These are phyloP conservation scores for Nymphaea thermarum DNA, from an alignment of 164 flowering plant genomes.

Conservation along the genomic window DNA sequence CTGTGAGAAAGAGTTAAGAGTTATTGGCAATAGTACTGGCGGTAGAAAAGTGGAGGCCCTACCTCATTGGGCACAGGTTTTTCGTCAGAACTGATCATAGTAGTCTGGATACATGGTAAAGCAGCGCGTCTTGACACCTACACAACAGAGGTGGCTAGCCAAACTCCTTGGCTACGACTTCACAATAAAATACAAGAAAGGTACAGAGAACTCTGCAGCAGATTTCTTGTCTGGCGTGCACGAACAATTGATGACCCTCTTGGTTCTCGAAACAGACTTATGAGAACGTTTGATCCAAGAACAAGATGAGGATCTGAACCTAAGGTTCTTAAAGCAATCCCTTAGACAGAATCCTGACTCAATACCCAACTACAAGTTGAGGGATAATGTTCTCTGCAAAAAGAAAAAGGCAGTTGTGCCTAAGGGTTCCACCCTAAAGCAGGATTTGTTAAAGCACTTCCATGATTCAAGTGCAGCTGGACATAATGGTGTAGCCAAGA, in stretches of 20 bases:
- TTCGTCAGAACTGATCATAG: neutral
- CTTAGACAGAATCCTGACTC: neutral
- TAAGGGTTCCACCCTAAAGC: neutral
- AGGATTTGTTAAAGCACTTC: neutral
- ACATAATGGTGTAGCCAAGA: neutral
- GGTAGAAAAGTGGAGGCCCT: neutral
- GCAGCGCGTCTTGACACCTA: neutral
- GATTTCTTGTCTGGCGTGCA: neutral
- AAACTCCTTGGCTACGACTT: conserved; percentile 3
- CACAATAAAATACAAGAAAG: neutral
- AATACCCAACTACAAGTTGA: neutral
- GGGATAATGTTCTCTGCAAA: neutral
- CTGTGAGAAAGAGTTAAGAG: conserved; percentile 2
- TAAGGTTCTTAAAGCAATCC: neutral
- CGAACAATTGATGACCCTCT: neutral
- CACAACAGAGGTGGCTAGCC: neutral
- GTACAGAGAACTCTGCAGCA: neutral
- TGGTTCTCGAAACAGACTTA: neutral
- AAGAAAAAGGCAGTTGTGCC: neutral
- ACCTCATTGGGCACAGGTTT: neutral
- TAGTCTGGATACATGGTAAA: neutral
- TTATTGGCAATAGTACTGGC: neutral
- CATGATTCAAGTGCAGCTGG: neutral
- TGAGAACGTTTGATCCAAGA: neutral
- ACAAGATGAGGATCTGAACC: neutral